These are phyloP conservation scores for Jacaranda copaia DNA, from an alignment of 257 asterid genomes.

Conservation along the genomic window DNA sequence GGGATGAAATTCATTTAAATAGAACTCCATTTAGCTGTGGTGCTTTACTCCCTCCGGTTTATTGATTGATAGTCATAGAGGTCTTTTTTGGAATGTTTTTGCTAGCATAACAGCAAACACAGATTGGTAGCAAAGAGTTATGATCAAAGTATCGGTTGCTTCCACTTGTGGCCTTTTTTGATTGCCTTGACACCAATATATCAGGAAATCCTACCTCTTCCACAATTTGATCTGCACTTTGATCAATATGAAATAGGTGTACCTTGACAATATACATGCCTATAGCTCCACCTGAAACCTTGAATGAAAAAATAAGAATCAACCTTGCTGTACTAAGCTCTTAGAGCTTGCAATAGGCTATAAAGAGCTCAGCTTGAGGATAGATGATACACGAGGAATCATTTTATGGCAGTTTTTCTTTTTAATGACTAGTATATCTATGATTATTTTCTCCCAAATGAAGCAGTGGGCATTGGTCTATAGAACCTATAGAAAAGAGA, in stretches of 20 bases:
- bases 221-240: background rate
- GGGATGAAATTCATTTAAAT: too few relatives aligned
- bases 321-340: too few relatives aligned
- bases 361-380: too few relatives aligned
- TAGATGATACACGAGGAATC: background rate
- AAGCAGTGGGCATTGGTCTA: background rate
- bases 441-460: background rate
- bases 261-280: too few relatives aligned
- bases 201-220: conserved; percentile 4
- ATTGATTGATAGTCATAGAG: too few relatives aligned
- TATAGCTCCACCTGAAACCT: too few relatives aligned
- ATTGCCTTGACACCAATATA: conserved; percentile 18
- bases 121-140: conserved; percentile 3
- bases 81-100: too few relatives aligned
- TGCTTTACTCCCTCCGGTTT: too few relatives aligned
- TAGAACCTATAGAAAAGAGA: background rate
- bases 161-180: conserved; percentile 25
- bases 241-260: too few relatives aligned
- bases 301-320: too few relatives aligned
- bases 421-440: background rate
- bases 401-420: background rate
- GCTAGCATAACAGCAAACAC: conserved; percentile 8
- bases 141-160: conserved; percentile 24
- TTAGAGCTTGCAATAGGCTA: too few relatives aligned
- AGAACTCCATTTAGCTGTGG: too few relatives aligned